Conservation (phyloP, 1,284 basidiomycete genomes). For the Sanguinoderma infundibulare region DNA sequence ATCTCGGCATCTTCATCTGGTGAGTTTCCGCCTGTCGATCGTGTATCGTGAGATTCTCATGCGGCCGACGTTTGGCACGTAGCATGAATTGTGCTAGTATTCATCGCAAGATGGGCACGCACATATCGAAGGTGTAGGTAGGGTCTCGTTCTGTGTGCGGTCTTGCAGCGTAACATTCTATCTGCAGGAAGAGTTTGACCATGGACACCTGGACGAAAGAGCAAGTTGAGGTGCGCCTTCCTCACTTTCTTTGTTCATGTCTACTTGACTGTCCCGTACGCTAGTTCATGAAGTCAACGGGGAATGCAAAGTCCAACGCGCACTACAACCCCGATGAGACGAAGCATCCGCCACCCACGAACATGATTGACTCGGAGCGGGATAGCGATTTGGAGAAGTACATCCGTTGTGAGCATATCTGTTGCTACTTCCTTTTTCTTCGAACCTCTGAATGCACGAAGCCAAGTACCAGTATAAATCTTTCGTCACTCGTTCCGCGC, state of each 20-base stretch:
- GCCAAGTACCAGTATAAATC: constrained; percentile 78
- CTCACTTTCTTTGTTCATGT: background rate
- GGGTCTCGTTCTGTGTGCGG: constrained; percentile 15
- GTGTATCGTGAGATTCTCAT: constrained; percentile 2
- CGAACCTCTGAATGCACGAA: constrained; percentile 35
- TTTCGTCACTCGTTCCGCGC: constrained; percentile 48
- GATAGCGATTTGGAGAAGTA: constrained; percentile 86
- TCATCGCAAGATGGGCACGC: constrained; percentile 88
- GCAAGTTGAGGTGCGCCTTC: constrained; percentile 73
- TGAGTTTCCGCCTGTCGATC: constrained; percentile 35
- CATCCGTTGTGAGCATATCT: constrained; percentile 65
- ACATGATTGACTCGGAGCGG: constrained; percentile 76
- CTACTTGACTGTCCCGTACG: constrained; percentile 11
- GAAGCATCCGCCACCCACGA: constrained; percentile 78
- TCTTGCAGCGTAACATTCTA: constrained; percentile 1
- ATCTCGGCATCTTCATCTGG: constrained; percentile 84
- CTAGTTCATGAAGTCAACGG: constrained; percentile 75
- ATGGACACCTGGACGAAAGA: constrained; percentile 87
- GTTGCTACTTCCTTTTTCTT: background rate
- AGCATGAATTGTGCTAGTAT: constrained; percentile 85
- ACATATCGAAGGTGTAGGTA: constrained; percentile 82
- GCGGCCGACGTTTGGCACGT: constrained; percentile 3
- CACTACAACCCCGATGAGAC: constrained; percentile 79
- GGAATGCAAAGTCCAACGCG: constrained; percentile 78
- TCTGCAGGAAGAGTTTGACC: constrained; percentile 76